Evolutionary conservation across 2,329 filamentous ascomycete species (phyloP), one percentile per base, ranked within the genome.

Genomic region (Ophiostoma perfectum): DNA sequence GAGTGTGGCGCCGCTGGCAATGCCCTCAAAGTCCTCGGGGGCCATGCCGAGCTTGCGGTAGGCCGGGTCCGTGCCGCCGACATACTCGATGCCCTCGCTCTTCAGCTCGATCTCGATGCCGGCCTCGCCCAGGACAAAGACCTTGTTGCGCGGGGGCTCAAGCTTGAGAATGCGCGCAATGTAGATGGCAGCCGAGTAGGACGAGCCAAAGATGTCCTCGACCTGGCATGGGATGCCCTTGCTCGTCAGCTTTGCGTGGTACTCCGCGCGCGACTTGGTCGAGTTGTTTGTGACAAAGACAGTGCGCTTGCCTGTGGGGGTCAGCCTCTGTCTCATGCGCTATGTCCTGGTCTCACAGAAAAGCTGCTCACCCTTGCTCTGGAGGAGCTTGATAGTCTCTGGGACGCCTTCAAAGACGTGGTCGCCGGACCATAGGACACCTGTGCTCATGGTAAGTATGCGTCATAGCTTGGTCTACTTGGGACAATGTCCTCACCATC

Each of bases 261-360:
- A 99, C 77, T 97, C 93, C 65, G 86, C 82, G 68, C 95, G 90
- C 11, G 94, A 97, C 78, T 99, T 99, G 69, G 95, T 98, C 76
- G 93, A 97, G 82, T 99, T 99, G 81, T 99, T 99, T 55, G 95
- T 99, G 66, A 99, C 95, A 76, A 99, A 99, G 67, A 99, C 88
- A 45, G 95, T 85, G 77, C 90, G 90, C 79, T 99, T 99, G 76
- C 92, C 93, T 95, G 67, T 2, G 27, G 16, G 2, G 12, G 55
- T 60, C 12, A 62, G 38, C 41, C 18, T 11, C 55, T 18, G 49
- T 16, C 14, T 16, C 6, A 7, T 52, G 16, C 6, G 6, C 3
- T 9, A 27, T 27, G 27, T 1, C 16, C 49, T 52, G 16, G n/a
- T 16, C 16, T 16, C 27, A 11, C 12, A 44, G 27, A 27, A 75